Base-by-base conservation (phyloP, 1,284 basidiomycete species). In the Hypsizygus ulmarius region DNA sequence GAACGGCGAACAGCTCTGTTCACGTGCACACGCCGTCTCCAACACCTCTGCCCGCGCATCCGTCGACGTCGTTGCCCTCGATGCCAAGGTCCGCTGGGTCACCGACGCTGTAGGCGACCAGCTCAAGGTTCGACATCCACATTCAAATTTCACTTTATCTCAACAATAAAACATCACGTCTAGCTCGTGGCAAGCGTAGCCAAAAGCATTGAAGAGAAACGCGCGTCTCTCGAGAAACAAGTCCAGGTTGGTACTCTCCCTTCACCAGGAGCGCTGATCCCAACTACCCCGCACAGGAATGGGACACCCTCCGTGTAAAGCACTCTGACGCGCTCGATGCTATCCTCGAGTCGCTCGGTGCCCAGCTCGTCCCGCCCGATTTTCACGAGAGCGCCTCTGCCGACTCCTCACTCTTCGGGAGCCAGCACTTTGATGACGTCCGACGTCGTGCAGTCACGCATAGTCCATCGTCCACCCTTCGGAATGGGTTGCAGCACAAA, bases 31-130 rank as follows among this genome's bases (percentile, higher is more conserved):
- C 55, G 58, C 66, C 0, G 64, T 83, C 18, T 78, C 84, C 14
- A 77, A 78, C 54, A 66, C 74, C 36, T 87, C 88, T 2, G 78
- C 84, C 0, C 78, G 80, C 54, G 70, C 71, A 34, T 77, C 80
- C 0, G 70, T 88, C 11, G 85, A 89, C 58, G 77, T 90, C 2
- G 73, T 90, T 4, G 82, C 83, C 0, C 71, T 89, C 15, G 86
- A 90, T 59, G 86, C 88, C 16, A 87, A 84, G 64, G 79, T 89
- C 6, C 74, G 75, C 38, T 91, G 87, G 88, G 73, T 87, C 45
- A 78, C 74, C 28, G 78, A 84, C 33, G 84, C 83, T 2, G 81
- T 90, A 12, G 59, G 81, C 9, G 84, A 88, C 51, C 88, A 91
- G 59, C 72, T 90, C 44, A 81, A 82, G 74, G 88, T 87, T 39